phyloP scores from a whole-genome alignment of 2,329 filamentous ascomycete genomes.

The Clonostachys byssicola region DNA sequence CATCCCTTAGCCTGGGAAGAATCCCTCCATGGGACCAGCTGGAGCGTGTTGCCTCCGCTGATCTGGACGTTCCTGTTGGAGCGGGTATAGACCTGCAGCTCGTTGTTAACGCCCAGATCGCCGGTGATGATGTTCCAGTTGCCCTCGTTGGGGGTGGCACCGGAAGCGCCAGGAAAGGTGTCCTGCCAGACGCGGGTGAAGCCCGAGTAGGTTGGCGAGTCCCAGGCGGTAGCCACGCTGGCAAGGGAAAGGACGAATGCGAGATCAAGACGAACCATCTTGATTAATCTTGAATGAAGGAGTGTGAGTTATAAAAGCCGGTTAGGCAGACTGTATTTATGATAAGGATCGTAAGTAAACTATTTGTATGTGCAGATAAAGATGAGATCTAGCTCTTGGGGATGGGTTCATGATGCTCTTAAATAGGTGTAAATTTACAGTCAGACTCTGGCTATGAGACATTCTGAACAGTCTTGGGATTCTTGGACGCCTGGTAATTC shows the following conservation, averaged over 20 bases:
- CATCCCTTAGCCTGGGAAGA: slow-evolving; percentile 29
- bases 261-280: slow-evolving; percentile 1
- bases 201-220: slow-evolving; percentile 30
- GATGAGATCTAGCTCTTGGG: too few relatives aligned
- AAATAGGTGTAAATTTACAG: too few relatives aligned
- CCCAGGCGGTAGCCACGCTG: slow-evolving; percentile 25
- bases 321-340: too few relatives aligned
- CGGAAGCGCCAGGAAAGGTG: slow-evolving; percentile 29
- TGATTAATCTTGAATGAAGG: too few relatives aligned
- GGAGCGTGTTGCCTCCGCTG: slow-evolving; percentile 43
- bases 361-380: too few relatives aligned
- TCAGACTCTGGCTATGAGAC: too few relatives aligned
- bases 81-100: slow-evolving; percentile 43
- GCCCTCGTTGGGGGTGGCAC: slow-evolving; percentile 21
- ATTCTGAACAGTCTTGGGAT: too few relatives aligned
- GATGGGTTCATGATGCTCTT: too few relatives aligned
- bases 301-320: too few relatives aligned
- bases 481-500: too few relatives aligned
- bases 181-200: slow-evolving; percentile 36
- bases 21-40: slow-evolving; percentile 42
- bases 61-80: slow-evolving; percentile 42
- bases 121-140: slow-evolving; percentile 36
- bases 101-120: slow-evolving; percentile 43
- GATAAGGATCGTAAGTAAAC: too few relatives aligned
- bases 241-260: slow-evolving; percentile 19